Base-by-base conservation (phyloP, 768 basidiomycete genomes). In the Boletus insuetus region DNA sequence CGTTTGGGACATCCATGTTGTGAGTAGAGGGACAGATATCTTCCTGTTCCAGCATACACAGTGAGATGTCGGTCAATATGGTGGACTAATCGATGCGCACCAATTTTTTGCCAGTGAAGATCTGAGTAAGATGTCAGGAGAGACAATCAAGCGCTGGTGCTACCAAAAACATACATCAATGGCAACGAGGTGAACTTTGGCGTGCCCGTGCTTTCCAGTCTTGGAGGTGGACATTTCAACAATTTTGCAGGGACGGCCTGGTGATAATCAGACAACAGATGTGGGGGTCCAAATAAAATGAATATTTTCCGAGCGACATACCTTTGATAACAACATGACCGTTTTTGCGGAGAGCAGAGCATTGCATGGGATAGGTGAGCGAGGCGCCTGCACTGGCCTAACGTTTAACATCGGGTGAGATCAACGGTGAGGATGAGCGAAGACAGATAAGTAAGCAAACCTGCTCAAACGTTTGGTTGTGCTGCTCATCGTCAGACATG, bases 181-280 rank as follows among this genome's bases (percentile, higher is more conserved):
- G 72, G 86, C 97, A 65, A 98, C 84, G 60, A 99, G 83, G 77
- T 98, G 94, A 70, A 98, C 97, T 79, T 98, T 99, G 75, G 97
- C 96, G 80, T 99, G 96, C 67, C 96, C 96, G 81, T 98, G 96
- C 85, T 98, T 98, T 67, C 96, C 95, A 46, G 94, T 96, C 86
- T 98, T 98, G 73, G 95, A 98, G 79, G 95, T 97, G 60, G 94
- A 96, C 95, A 97, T 98, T 74, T 97, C 94, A 66, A 94, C 86
- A 77, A 94, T 94, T 82, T 98, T 98, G 91, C 95, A 98, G 63
- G 95, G 95, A 65, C 94, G 86, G 64, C 80, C 88, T 89, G 41
- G 26, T 24, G 26, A 61, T 26, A 44, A 42, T 49, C 20, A 53
- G 45, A 52, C 39, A 38, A 47, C 14, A 54, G 50, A 56, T 55